phyloP scores from a whole-genome alignment of 106 monocot species.

The Dioscorea alata region DNA sequence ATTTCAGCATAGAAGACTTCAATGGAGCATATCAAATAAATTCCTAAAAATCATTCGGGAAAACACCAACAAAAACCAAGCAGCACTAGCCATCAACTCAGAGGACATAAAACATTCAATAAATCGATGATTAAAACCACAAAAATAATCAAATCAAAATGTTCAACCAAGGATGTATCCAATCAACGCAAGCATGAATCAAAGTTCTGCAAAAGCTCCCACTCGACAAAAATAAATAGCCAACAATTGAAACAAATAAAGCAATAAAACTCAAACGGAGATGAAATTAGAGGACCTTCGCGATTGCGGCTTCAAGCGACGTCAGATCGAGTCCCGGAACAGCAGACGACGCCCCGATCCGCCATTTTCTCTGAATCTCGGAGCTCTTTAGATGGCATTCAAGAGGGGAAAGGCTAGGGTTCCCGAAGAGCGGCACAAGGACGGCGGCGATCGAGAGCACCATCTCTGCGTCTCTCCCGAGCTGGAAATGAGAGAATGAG shows the following conservation, averaged over 20 bases:
- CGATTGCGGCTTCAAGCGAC: conserved; percentile 56
- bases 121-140: neutral
- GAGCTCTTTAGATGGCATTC: conserved; percentile 5
- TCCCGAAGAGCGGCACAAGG: conserved; percentile 1
- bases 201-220: neutral
- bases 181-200: neutral
- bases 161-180: neutral
- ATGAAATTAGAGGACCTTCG: conserved; percentile 28
- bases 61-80: too few relatives aligned
- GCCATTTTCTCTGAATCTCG: conserved; percentile 26
- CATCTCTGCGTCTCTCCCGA: conserved; percentile 16
- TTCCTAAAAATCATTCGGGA: too few relatives aligned
- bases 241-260: neutral
- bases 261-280: neutral
- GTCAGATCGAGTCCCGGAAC: conserved; percentile 59
- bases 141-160: neutral
- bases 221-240: neutral
- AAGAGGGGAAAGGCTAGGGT: conserved; percentile 1
- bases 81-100: too few relatives aligned
- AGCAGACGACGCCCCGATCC: conserved; percentile 50
- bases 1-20: too few relatives aligned
- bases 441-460: conserved; percentile 22
- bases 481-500: conserved; percentile 1
- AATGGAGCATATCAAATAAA: too few relatives aligned
- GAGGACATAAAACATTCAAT: neutral